Conservation (phyloP, 257 asterid genomes). For the Solanum virginianum region DNA sequence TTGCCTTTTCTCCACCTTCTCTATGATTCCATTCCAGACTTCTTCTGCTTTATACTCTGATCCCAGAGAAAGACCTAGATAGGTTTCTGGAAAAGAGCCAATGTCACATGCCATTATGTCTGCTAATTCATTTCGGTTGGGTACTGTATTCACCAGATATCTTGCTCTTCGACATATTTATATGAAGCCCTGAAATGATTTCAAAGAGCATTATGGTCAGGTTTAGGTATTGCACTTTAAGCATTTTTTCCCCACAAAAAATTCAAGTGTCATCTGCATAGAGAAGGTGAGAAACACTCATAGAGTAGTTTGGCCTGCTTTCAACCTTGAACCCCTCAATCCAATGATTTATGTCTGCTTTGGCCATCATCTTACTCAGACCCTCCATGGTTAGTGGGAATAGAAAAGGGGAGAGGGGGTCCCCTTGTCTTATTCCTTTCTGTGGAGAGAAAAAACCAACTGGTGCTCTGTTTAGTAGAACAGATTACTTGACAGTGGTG, state of each 20-base stretch:
- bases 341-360: neutral
- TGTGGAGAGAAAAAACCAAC: neutral
- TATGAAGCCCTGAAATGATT: neutral
- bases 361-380: neutral
- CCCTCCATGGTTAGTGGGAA: neutral
- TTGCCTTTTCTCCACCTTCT: too few relatives aligned
- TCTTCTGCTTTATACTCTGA: too few relatives aligned
- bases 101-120: too few relatives aligned
- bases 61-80: too few relatives aligned
- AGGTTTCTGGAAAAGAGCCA: too few relatives aligned
- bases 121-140: neutral
- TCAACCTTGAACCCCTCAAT: neutral
- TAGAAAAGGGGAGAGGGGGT: neutral
- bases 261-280: neutral
- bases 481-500: neutral
- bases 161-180: neutral
- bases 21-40: too few relatives aligned
- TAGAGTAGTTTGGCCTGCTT: neutral
- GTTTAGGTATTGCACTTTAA: neutral
- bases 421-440: neutral
- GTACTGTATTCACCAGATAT: neutral
- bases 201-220: neutral
- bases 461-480: neutral
- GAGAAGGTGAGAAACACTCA: neutral
- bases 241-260: neutral